Percentiles rank a stretch among this genome's conserved stretches.
These are phyloP conservation scores for Phytopythium mirpurense DNA, from an alignment of 352 stramenopile species.

Conservation along the genomic window DNA sequence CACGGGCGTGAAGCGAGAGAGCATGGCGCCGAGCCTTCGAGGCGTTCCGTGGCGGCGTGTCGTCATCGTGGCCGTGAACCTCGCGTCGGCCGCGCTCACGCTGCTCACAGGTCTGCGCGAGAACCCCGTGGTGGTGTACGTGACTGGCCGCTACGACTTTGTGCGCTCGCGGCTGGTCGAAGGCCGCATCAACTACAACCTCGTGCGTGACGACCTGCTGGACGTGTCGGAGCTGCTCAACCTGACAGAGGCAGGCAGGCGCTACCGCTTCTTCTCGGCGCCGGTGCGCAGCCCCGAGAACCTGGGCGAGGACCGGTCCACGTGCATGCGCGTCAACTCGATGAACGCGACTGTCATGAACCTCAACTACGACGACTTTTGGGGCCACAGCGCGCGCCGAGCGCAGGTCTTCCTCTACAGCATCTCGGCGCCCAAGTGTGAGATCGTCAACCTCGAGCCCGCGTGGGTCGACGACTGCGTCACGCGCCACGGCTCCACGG, in stretches of 20 bases:
- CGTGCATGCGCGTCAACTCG: slow-evolving; percentile 35
- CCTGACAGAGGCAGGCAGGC: background rate
- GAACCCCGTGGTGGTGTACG: slow-evolving; percentile 41
- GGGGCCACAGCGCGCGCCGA: slow-evolving; percentile 30
- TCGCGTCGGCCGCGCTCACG: slow-evolving; percentile 2
- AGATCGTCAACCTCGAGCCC: slow-evolving; percentile 31
- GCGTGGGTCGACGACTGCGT: slow-evolving; percentile 38
- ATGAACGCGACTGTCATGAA: slow-evolving; percentile 32
- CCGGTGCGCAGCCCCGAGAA: slow-evolving; percentile 26
- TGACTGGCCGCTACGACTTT: slow-evolving; percentile 37
- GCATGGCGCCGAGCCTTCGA: background rate
- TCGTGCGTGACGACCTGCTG: slow-evolving; percentile 30
- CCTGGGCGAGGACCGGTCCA: slow-evolving; percentile 32
- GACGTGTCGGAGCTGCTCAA: slow-evolving; percentile 20
- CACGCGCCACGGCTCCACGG: slow-evolving; percentile 15
- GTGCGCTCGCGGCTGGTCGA: slow-evolving; percentile 32
- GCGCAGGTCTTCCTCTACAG: slow-evolving; percentile 36
- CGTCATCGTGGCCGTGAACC: slow-evolving; percentile 1
- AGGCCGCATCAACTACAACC: slow-evolving; percentile 40
- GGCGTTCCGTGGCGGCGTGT: background rate
- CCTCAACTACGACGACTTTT: slow-evolving; percentile 41
- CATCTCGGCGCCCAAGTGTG: slow-evolving; percentile 37
- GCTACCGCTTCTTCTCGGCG: slow-evolving; percentile 27
- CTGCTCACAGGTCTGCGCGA: slow-evolving; percentile 31
- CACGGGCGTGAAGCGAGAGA: background rate